Percentiles rank a stretch among this genome's conserved stretches.
phyloP scores from a whole-genome alignment of 495 filamentous ascomycete species.

The Aspergillus panamensis region DNA sequence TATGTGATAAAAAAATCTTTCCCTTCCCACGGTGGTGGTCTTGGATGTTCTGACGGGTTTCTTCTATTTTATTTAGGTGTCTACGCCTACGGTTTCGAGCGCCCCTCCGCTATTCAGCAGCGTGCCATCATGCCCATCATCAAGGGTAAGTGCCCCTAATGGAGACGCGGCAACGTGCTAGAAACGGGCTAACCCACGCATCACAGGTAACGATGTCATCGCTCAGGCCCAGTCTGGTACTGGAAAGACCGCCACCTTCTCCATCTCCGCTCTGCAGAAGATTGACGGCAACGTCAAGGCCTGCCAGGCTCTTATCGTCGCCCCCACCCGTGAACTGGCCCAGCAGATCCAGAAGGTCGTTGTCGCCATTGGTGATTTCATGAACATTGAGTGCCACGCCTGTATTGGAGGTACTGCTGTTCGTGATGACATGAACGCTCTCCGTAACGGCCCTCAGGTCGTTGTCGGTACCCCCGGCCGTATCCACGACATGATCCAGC shows the following conservation, averaged over 20 bases:
- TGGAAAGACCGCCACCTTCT: slow-evolving; percentile 99
- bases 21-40: slow-evolving; percentile 17
- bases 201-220: slow-evolving; percentile 92
- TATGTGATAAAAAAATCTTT: slow-evolving; percentile 46
- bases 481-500: slow-evolving; percentile 98
- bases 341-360: slow-evolving; percentile 99
- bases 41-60: slow-evolving; percentile 30
- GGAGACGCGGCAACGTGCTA: slow-evolving; percentile 27
- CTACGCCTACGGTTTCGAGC: slow-evolving; percentile 99
- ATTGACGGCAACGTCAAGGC: slow-evolving; percentile 90
- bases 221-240: slow-evolving; percentile 99
- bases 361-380: slow-evolving; percentile 97
- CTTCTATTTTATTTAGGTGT: slow-evolving; percentile 58
- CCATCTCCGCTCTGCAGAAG: slow-evolving; percentile 96
- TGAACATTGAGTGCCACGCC: slow-evolving; percentile 98
- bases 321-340: slow-evolving; percentile 95
- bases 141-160: slow-evolving; percentile 69
- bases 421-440: slow-evolving; percentile 94
- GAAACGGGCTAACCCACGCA: slow-evolving; percentile 16
- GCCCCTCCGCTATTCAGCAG: slow-evolving; percentile 98
- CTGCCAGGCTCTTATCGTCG: slow-evolving; percentile 93
- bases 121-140: slow-evolving; percentile 99
- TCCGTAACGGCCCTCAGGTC: slow-evolving; percentile 92
- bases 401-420: slow-evolving; percentile 99
- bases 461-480: slow-evolving; percentile 96